Conservation (phyloP, 805 yeast genomes). For the Yarrowia yakushimensis region DNA sequence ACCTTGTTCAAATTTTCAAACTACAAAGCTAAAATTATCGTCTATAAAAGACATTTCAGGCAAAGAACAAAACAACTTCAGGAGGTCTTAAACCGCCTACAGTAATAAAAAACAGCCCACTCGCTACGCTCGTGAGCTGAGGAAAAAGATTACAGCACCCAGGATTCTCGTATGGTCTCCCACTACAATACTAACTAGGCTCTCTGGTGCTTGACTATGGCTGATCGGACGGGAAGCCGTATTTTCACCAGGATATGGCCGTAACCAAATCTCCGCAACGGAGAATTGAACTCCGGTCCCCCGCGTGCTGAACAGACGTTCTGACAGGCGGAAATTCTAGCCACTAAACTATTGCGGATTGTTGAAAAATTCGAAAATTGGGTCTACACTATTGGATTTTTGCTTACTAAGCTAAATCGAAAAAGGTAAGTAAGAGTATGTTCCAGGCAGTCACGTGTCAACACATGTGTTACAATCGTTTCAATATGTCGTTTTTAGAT, state of each 20-base stretch:
- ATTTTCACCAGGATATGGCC: neutral
- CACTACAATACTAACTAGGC: slow-evolving; percentile 2
- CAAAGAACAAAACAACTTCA: too few relatives aligned
- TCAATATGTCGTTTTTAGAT: too few relatives aligned
- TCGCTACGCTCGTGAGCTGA: neutral
- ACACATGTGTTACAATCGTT: too few relatives aligned
- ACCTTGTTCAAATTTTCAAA: too few relatives aligned
- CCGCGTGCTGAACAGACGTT: slow-evolving; percentile 1
- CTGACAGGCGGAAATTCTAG: slow-evolving; percentile 43
- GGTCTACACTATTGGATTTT: too few relatives aligned
- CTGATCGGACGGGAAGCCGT: slow-evolving; percentile 3
- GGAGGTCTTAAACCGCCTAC: too few relatives aligned
- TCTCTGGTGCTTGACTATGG: slow-evolving; percentile 7
- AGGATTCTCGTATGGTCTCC: slow-evolving; percentile 1
- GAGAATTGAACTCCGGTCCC: slow-evolving; percentile 17
- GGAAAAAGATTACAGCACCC: neutral
- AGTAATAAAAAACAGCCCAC: neutral
- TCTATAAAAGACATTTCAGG: too few relatives aligned
- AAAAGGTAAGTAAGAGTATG: too few relatives aligned
- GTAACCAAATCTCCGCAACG: neutral
- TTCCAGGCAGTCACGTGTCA: too few relatives aligned
- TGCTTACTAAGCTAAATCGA: neutral
- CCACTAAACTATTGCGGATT: slow-evolving; percentile 39
- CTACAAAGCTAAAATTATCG: too few relatives aligned
- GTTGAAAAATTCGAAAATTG: too few relatives aligned